Conservation (phyloP, 1,284 basidiomycete genomes). For the Ganoderma leucocontextum region DNA sequence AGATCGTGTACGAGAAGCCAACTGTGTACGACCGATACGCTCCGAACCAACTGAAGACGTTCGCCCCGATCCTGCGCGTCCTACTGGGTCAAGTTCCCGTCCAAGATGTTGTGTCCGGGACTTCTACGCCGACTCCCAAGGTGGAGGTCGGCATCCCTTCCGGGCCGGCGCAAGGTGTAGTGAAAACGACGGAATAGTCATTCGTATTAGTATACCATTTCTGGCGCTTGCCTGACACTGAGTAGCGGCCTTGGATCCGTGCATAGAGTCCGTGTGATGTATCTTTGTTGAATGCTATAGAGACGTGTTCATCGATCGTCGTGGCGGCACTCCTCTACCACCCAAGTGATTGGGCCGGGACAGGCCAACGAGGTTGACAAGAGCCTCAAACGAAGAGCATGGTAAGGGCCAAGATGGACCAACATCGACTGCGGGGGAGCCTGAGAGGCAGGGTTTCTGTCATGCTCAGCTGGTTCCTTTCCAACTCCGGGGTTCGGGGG, state of each 20-base stretch:
- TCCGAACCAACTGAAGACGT: slow-evolving; percentile 46
- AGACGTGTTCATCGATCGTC: too few relatives aligned
- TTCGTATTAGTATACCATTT: neutral
- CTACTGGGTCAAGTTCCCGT: slow-evolving; percentile 29
- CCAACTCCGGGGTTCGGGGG: too few relatives aligned
- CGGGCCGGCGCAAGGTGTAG: slow-evolving; percentile 12
- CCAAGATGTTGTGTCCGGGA: slow-evolving; percentile 30
- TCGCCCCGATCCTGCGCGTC: slow-evolving; percentile 37
- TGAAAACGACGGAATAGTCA: slow-evolving; percentile 12
- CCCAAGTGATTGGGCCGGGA: too few relatives aligned
- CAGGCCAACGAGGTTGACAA: too few relatives aligned
- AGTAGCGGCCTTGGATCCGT: neutral
- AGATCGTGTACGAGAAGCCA: slow-evolving; percentile 59
- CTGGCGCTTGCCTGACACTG: neutral
- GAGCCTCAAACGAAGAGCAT: too few relatives aligned
- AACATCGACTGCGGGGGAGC: too few relatives aligned
- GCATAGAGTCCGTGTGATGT: neutral
- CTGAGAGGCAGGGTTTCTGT: too few relatives aligned
- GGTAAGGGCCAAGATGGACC: too few relatives aligned
- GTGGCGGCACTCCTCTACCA: too few relatives aligned
- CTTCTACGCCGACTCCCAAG: slow-evolving; percentile 32
- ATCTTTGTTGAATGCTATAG: neutral
- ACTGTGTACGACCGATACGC: slow-evolving; percentile 62
- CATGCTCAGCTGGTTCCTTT: too few relatives aligned
- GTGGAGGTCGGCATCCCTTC: slow-evolving; percentile 32